These are phyloP conservation scores for Colletotrichum filicis DNA, from an alignment of 2,329 filamentous ascomycete species.

Conservation along the genomic window DNA sequence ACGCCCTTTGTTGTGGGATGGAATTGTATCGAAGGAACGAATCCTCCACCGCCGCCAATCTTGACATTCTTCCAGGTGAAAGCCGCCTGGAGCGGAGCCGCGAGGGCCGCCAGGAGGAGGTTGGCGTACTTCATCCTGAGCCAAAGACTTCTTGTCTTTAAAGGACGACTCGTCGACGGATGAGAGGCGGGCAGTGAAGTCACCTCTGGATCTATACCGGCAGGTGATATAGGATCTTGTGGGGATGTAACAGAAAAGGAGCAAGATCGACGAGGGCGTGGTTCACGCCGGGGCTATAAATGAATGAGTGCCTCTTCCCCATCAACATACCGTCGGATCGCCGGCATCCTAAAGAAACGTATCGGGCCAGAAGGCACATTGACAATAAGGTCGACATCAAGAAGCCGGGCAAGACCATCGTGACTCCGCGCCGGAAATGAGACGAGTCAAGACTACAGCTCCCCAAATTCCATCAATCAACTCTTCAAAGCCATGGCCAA, in stretches of 20 bases:
- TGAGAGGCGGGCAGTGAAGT: background rate
- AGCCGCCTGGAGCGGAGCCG: slow-evolving; percentile 44
- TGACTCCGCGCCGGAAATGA: slow-evolving; percentile 9
- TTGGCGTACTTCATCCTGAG: slow-evolving; percentile 30
- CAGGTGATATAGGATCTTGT: slow-evolving; percentile 2
- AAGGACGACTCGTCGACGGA: background rate
- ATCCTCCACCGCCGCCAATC: slow-evolving; percentile 69
- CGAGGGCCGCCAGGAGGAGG: slow-evolving; percentile 33
- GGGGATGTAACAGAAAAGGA: background rate
- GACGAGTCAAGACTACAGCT: background rate
- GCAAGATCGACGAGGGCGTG: background rate
- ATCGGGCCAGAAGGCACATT: background rate
- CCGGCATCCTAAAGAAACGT: background rate
- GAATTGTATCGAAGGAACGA: slow-evolving; percentile 66
- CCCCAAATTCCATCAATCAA: slow-evolving; percentile 33
- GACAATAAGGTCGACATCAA: background rate
- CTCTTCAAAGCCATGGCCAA: background rate
- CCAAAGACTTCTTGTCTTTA: background rate
- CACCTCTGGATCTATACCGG: background rate
- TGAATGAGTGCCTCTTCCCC: too few relatives aligned
- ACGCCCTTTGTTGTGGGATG: slow-evolving; percentile 62
- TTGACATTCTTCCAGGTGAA: slow-evolving; percentile 60
- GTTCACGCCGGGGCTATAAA: slow-evolving; percentile 8
- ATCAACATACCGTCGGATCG: background rate
- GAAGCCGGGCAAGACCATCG: background rate